Evolutionary conservation across 441 rosid species (phyloP).

Genomic region (Adansonia rubrostipa): DNA sequence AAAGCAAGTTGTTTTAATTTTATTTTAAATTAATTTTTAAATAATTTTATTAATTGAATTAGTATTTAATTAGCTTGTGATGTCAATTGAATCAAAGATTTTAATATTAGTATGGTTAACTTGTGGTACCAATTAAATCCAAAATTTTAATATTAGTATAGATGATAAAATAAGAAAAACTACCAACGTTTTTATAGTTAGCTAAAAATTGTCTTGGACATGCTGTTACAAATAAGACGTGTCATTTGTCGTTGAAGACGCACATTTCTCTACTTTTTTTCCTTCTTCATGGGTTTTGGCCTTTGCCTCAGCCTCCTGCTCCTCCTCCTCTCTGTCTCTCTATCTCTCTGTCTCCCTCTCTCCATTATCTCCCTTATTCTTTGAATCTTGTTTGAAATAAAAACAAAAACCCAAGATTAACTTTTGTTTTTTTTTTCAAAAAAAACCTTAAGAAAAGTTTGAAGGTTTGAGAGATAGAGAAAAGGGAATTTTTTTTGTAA

Average conservation of each 20-base stretch:
- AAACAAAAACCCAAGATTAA: neutral
- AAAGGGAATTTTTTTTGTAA: neutral
- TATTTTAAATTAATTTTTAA: no score
- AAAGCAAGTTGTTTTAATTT: no score
- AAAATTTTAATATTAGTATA: neutral
- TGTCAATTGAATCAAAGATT: no score
- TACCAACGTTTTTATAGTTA: neutral
- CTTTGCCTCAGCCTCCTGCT: neutral
- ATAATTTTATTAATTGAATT: no score
- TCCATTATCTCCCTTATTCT: neutral
- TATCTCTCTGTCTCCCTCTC: neutral
- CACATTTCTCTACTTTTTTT: neutral
- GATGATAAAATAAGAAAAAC: neutral
- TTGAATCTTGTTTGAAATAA: neutral
- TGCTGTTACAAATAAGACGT: neutral
- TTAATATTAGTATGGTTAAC: no score
- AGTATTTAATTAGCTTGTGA: no score
- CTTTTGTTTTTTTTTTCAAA: neutral
- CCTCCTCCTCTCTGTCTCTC: neutral
- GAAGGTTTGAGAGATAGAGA: neutral
- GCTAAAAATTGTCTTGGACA: neutral
- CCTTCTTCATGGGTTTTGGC: neutral
- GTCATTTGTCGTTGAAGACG: constrained; percentile 35
- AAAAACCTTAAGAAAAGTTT: neutral
- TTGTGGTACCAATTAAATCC: no score